Evolutionary conservation across 2,329 filamentous ascomycete species (phyloP).

Genomic region (Pseudogymnoascus sp.): DNA sequence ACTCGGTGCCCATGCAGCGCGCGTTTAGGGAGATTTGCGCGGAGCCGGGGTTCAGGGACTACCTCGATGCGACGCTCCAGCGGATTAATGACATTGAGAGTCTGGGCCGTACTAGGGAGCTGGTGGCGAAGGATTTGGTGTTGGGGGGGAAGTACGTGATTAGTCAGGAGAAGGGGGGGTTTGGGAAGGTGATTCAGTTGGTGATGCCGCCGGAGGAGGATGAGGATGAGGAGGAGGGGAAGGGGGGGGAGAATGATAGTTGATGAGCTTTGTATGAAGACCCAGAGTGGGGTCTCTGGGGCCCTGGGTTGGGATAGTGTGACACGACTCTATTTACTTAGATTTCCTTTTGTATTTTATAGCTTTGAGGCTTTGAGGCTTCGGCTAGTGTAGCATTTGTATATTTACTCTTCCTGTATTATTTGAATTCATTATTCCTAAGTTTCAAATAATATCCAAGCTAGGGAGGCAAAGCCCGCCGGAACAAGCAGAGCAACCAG

Average conservation of each 20-base stretch:
- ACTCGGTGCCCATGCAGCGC: slow-evolving; percentile 91
- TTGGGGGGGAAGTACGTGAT: slow-evolving; percentile 73
- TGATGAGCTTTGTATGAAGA: neutral
- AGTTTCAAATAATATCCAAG: no score
- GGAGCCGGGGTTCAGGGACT: slow-evolving; percentile 68
- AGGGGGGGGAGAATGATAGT: neutral
- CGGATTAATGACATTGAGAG: slow-evolving; percentile 90
- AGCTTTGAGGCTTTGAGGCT: neutral
- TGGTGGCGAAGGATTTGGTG: slow-evolving; percentile 92
- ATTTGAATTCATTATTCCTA: neutral
- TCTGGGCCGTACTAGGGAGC: slow-evolving; percentile 82
- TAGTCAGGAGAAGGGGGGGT: slow-evolving; percentile 22
- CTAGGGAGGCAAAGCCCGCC: neutral
- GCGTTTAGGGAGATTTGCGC: slow-evolving; percentile 80
- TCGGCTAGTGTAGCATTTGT: slow-evolving; percentile 6
- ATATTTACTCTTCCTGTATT: neutral
- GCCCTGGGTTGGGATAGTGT: neutral
- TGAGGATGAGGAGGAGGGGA: slow-evolving; percentile 18
- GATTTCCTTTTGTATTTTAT: slow-evolving; percentile 7
- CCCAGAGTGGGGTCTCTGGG: neutral
- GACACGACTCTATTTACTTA: slow-evolving; percentile 2
- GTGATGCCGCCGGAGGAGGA: slow-evolving; percentile 18
- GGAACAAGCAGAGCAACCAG: slow-evolving; percentile 1
- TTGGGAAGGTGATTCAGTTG: slow-evolving; percentile 19
- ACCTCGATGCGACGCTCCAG: slow-evolving; percentile 72